Base-by-base conservation (phyloP, 345 rosid species). In the Arabis hirsuta region DNA sequence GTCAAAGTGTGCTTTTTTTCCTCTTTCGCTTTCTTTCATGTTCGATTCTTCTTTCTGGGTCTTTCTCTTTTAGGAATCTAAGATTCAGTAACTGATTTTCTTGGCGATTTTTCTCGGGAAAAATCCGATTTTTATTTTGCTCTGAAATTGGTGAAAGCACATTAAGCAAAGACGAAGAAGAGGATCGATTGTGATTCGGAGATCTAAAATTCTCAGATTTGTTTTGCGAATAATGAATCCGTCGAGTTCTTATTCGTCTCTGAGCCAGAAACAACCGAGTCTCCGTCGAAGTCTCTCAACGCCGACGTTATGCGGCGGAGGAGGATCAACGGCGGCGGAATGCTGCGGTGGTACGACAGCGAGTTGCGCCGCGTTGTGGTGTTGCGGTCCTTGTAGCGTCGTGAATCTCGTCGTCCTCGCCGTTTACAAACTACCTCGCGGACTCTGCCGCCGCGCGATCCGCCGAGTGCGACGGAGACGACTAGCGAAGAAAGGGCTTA, bases 311-410 rank as follows among this genome's bases (percentile, higher is more conserved):
- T 57, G 68, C 46, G 9, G 52, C 12, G 61, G 52, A 10, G 61
- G 77, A 31, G 73, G 70, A 76, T 27, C 72, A 38, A 58, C 63
- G 4, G 65, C 62, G 51, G 80, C 64, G 12, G 72, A 77, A 76
- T 65, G 36, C 62, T 24, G 92, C 76, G 65, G 96, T 0, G 91
- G 84, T 2, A 80, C 87, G n/a, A 72, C 91, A 11, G 96, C 90
- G 31, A 84, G 81, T 66, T 83, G 86, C 59, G 88, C 89, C 24
- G 96, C 86, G 1, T 48, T 90, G 1, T 83, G 87, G 10, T 88
- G 92, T 16, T 90, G 92, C 50, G 85, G 85, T 2, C 96, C 92
- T 1, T 83, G 84, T 29, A 80, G 87, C 67, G 14, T 87, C 58
- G 71, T 83, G 29, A 82, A 78, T 42, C 57, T 90, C 7, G 22